Evolutionary conservation across 352 stramenopile species (phyloP).

Genomic region (Albugo laibachii): DNA sequence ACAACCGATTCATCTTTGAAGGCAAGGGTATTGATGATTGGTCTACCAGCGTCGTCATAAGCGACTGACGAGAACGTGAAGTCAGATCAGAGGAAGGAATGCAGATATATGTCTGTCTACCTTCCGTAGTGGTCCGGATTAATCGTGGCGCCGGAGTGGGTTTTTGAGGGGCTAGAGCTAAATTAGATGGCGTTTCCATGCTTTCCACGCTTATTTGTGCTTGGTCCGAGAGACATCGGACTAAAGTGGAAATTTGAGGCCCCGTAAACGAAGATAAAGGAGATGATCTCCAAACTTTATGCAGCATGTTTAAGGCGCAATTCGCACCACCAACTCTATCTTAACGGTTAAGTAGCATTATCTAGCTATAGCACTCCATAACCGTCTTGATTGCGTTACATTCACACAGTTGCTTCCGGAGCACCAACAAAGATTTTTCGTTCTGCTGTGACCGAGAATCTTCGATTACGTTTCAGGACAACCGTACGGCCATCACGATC

Average conservation of each 20-base stretch:
- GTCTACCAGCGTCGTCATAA: constrained; percentile 27
- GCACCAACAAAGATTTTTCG: constrained; percentile 78
- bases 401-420: constrained; percentile 61
- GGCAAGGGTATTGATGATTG: constrained; percentile 44
- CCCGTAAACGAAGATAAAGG: too few relatives aligned
- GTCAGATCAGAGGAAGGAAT: neutral
- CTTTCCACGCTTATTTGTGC: too few relatives aligned
- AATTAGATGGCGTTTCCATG: constrained; percentile 13
- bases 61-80: constrained; percentile 10
- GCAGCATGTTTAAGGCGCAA: too few relatives aligned
- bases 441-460: constrained; percentile 45
- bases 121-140: constrained; percentile 31
- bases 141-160: constrained; percentile 37
- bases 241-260: too few relatives aligned
- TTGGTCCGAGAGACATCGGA: too few relatives aligned
- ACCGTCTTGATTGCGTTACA: neutral
- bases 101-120: constrained; percentile 5
- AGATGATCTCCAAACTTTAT: too few relatives aligned
- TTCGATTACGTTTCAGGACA: constrained; percentile 58
- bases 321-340: too few relatives aligned
- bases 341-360: too few relatives aligned
- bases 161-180: constrained; percentile 57
- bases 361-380: too few relatives aligned
- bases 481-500: constrained; percentile 52
- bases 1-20: constrained; percentile 23